These are phyloP conservation scores for Strigomonas galati DNA, from an alignment of 208 protist species.

Conservation along the genomic window DNA sequence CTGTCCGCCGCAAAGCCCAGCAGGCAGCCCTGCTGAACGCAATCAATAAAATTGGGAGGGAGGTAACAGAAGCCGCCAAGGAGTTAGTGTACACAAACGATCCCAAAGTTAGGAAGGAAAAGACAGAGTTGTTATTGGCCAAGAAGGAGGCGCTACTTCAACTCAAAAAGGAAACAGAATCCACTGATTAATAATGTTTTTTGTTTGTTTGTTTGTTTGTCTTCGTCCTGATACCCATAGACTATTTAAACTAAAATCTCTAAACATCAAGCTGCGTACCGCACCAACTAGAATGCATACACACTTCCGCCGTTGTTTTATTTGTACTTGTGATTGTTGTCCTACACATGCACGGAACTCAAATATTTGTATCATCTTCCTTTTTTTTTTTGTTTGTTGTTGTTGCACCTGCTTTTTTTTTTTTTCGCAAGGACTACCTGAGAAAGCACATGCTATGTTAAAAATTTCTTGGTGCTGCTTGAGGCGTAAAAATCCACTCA, in stretches of 20 bases:
- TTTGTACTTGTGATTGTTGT: not conserved
- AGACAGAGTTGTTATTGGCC: constrained; percentile 16
- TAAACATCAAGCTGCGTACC: no score
- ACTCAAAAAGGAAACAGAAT: constrained; percentile 16
- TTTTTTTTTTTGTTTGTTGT: constrained; percentile 13
- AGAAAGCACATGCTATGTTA: not conserved
- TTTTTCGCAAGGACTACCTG: not conserved
- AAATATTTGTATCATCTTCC: not conserved
- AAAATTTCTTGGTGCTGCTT: not conserved
- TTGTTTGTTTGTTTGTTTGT: no score
- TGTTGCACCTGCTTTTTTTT: constrained; percentile 2
- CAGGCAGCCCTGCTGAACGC: constrained; percentile 4
- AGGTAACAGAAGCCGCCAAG: constrained; percentile 21
- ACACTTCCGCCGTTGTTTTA: not conserved
- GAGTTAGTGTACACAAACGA: constrained; percentile 35
- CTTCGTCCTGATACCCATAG: no score
- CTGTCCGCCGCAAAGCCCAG: not conserved
- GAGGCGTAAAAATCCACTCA: not conserved
- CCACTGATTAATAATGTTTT: not conserved
- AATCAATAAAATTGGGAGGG: constrained; percentile 36
- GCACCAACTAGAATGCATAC: not conserved
- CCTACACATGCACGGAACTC: not conserved
- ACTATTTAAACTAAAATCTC: not conserved
- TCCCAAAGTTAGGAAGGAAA: constrained; percentile 18
- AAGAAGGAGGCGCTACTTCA: constrained; percentile 32